Evolutionary conservation across 257 asterid genomes (phyloP), one percentile per base, ranked within the genome.

Genomic region (Petunia secreta): DNA sequence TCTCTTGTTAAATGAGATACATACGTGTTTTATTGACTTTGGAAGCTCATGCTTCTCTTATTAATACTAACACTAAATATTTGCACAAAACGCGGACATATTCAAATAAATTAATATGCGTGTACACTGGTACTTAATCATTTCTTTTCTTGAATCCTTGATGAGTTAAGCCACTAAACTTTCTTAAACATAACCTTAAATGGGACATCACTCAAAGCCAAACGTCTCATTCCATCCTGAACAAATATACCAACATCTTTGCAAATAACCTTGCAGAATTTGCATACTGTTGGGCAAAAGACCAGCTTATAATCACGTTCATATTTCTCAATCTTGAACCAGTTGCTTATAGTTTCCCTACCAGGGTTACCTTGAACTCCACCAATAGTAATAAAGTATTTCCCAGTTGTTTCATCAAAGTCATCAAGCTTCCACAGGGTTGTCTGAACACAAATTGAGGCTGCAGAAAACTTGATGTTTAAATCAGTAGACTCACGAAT

Each of bases 351-450:
- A 1, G 92, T 91, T 8, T 60, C 74, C 1, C 9, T 68, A 0
- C 96, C 92, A 0, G 93, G 92, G 15, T 88, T 89, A 68, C 96
- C 96, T 75, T 59, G 83, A 0, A 73, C 86, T 58, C 95, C 93
- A 55, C 90, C 91, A 0, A 89, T 80, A 0, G 84, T 80, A 2
- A 91, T 44, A 15, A 87, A 79, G 55, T 76, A 83, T 4, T 75
- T 74, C 13, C 83, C 81, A 1, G 69, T 16, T 1, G 85, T 52
- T 34, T 82, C 90, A 37, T 88, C 90, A 2, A 4, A 54, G 13
- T n/a, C 3, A 8, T 50, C 83, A 5, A 88, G 86, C 80, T 15
- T 82, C 96, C 96, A 88, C 79, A 82, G 82, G 0, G 86, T 87
- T 14, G 92, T 80, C 46, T 83, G 88, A 3, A 79, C 88, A 37